phyloP scores from a whole-genome alignment of 176 grass and related monocot species.

The Carex parvula region DNA sequence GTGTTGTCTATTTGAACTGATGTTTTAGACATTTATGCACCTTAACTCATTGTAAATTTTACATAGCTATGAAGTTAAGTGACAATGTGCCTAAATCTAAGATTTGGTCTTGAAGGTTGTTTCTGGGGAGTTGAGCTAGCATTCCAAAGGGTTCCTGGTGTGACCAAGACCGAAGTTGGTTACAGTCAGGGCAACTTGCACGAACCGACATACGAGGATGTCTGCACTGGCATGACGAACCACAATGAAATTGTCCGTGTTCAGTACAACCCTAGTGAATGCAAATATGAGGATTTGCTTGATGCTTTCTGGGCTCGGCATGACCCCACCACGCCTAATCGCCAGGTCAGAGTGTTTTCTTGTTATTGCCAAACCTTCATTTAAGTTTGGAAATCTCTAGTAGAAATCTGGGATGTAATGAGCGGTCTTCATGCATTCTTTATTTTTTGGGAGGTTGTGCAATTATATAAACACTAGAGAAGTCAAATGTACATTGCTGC shows the following conservation, averaged over 20 bases:
- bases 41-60: not conserved
- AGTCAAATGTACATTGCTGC: not conserved
- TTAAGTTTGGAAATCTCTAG: not conserved
- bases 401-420: not conserved
- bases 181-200: constrained; percentile 91
- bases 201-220: constrained; percentile 85
- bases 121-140: constrained; percentile 96
- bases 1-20: not conserved
- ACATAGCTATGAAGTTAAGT: not conserved
- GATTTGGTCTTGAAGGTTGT: constrained; percentile 37
- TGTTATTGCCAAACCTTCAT: not conserved
- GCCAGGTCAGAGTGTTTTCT: constrained; percentile 53
- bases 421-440: not conserved
- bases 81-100: not conserved
- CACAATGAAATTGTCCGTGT: constrained; percentile 92
- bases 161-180: constrained; percentile 78
- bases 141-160: constrained; percentile 88
- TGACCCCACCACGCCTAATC: constrained; percentile 83
- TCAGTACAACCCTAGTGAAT: constrained; percentile 66
- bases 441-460: not conserved
- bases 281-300: constrained; percentile 86
- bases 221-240: constrained; percentile 75
- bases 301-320: constrained; percentile 67
- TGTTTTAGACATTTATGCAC: not conserved
- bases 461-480: not conserved